Evolutionary conservation across 1,284 basidiomycete species (phyloP).

Genomic region (Cystobasidium sp.): DNA sequence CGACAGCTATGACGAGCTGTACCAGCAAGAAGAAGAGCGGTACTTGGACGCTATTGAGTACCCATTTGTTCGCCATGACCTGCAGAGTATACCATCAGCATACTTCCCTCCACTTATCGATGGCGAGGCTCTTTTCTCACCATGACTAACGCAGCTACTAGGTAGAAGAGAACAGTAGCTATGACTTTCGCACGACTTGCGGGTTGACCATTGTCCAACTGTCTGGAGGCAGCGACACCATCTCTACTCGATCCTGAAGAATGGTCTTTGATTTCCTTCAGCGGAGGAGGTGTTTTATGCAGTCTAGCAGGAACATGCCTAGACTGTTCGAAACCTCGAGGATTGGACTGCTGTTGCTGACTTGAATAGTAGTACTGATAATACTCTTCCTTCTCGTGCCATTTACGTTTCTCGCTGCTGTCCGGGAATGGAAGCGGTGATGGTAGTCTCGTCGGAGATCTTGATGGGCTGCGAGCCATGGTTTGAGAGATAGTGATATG

Average conservation of each 20-base stretch:
- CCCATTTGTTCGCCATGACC: conserved; percentile 55
- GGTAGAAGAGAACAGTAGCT: conserved; percentile 64
- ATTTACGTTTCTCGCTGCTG: not conserved
- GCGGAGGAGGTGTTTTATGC: conserved; percentile 11
- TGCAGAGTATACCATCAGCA: conserved; percentile 29
- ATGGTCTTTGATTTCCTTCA: not conserved
- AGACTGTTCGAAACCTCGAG: not conserved
- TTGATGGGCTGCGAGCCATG: conserved; percentile 11
- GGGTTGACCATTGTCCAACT: conserved; percentile 44
- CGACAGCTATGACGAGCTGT: conserved; percentile 75
- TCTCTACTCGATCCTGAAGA: not conserved
- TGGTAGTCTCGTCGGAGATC: conserved; percentile 2
- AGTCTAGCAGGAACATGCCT: conserved; percentile 2
- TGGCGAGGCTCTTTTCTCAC: conserved; percentile 55
- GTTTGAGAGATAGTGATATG: not conserved
- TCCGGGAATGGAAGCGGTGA: not conserved
- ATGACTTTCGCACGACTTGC: conserved; percentile 51
- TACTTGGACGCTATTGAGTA: conserved; percentile 53
- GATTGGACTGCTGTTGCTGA: not conserved
- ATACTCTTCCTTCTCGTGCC: conserved; percentile 1
- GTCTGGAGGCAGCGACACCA: not conserved
- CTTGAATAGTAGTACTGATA: conserved; percentile 2
- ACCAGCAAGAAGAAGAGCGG: conserved; percentile 84
- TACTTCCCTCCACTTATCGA: not conserved
- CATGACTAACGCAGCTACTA: conserved; percentile 78